Evolutionary conservation across 202 grass and related monocot genomes (phyloP).

Genomic region (Hordeum pubiflorum): DNA sequence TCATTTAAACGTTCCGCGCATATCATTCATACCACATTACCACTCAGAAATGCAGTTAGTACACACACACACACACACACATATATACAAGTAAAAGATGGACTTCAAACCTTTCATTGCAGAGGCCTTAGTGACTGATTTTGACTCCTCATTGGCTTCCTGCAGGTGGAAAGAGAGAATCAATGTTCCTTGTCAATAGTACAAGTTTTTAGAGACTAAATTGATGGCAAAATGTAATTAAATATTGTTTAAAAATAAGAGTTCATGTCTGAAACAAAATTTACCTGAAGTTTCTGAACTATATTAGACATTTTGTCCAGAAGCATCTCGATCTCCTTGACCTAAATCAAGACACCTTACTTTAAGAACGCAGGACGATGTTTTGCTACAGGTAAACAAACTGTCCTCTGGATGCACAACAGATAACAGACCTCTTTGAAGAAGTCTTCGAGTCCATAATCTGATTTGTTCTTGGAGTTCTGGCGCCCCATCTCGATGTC

Average conservation of each 20-base stretch:
- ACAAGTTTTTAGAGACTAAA: neutral
- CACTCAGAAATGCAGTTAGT: neutral
- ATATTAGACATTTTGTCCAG: conserved; percentile 71
- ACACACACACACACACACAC: neutral
- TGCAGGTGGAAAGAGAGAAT: conserved; percentile 17
- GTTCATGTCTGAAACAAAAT: neutral
- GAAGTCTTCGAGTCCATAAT: conserved; percentile 71
- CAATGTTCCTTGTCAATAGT: neutral
- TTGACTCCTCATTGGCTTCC: conserved; percentile 81
- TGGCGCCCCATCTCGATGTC: conserved; percentile 65
- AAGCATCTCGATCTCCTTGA: conserved; percentile 52
- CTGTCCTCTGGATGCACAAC: neutral
- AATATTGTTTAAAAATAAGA: too few species aligned
- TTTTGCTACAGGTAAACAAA: neutral
- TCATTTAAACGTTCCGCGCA: neutral
- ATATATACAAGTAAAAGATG: neutral
- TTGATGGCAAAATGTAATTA: neutral
- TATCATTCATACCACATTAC: neutral
- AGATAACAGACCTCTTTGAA: conserved; percentile 43
- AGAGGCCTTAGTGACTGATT: conserved; percentile 62
- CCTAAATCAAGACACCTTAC: conserved; percentile 24
- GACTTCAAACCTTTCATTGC: conserved; percentile 65
- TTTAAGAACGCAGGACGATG: neutral
- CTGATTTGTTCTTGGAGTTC: conserved; percentile 41
- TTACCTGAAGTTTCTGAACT: conserved; percentile 76